Percentiles rank a stretch among this genome's conserved stretches.
Conservation (phyloP, 768 basidiomycete genomes). For the Rhodotorula graminis region DNA sequence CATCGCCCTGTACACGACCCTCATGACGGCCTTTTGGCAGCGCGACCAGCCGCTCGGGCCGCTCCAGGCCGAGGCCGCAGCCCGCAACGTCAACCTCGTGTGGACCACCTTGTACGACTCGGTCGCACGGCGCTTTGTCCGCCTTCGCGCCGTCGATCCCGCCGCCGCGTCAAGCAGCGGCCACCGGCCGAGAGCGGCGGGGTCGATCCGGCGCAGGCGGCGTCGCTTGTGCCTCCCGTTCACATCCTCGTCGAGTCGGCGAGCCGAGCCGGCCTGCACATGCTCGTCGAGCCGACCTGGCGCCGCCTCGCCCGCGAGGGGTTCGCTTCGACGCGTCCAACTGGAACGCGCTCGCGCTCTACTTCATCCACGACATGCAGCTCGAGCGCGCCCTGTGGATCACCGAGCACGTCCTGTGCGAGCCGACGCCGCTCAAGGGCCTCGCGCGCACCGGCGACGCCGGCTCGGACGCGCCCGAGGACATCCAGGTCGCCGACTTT, state of each 20-base stretch:
- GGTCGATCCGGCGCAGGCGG: constrained; percentile 49
- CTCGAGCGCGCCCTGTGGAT: constrained; percentile 77
- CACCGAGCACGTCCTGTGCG: constrained; percentile 67
- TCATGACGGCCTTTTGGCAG: constrained; percentile 70
- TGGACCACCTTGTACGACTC: constrained; percentile 67
- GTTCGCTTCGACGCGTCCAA: constrained; percentile 81
- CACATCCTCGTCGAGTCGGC: constrained; percentile 76
- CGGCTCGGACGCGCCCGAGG: neutral
- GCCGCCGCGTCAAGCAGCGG: constrained; percentile 45
- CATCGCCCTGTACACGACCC: constrained; percentile 58
- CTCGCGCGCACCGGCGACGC: neutral
- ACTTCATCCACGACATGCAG: constrained; percentile 72
- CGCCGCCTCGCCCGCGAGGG: constrained; percentile 58
- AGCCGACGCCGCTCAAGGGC: constrained; percentile 41
- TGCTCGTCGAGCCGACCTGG: constrained; percentile 68
- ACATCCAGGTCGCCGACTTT: neutral
- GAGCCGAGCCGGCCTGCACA: constrained; percentile 54
- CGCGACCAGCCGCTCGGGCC: constrained; percentile 60
- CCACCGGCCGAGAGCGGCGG: constrained; percentile 24
- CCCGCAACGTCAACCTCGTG: constrained; percentile 47
- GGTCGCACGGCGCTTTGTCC: constrained; percentile 50
- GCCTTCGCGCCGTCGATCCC: neutral
- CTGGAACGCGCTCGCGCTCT: constrained; percentile 79
- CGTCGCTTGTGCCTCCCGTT: constrained; percentile 71
- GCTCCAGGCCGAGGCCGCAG: constrained; percentile 56